Evolutionary conservation across 1,139 yeast species (phyloP).

Genomic region (Hanseniaspora sp.): DNA sequence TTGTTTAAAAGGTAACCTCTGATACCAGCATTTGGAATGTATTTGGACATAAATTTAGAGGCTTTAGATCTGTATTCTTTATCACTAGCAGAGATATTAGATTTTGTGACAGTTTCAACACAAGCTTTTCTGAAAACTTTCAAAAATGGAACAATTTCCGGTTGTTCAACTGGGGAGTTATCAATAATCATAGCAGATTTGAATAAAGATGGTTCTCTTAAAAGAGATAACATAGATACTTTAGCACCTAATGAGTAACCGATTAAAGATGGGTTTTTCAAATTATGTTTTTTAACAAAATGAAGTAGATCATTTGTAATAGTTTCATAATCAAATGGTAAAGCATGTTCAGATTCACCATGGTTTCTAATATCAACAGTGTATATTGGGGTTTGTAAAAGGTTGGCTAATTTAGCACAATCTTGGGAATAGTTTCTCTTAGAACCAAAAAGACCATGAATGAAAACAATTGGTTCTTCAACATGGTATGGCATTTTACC

Average conservation of each 20-base stretch:
- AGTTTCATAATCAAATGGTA: conserved; percentile 36
- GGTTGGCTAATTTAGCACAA: conserved; percentile 32
- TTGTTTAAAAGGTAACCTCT: conserved; percentile 27
- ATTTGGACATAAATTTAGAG: conserved; percentile 23
- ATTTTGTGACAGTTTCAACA: conserved; percentile 23
- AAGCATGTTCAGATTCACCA: conserved; percentile 37
- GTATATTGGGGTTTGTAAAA: conserved; percentile 30
- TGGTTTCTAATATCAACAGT: conserved; percentile 44
- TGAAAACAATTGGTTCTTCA: conserved; percentile 33
- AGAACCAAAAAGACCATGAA: conserved; percentile 44
- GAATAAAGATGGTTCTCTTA: conserved; percentile 34
- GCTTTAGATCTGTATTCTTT: conserved; percentile 32
- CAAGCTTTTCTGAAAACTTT: conserved; percentile 24
- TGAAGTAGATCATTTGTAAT: conserved; percentile 36
- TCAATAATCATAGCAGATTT: conserved; percentile 38
- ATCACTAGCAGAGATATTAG: conserved; percentile 22
- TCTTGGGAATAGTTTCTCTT: conserved; percentile 35
- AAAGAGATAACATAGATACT: conserved; percentile 38
- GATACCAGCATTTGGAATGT: conserved; percentile 28
- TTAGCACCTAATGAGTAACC: conserved; percentile 51
- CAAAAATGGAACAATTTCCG: conserved; percentile 24
- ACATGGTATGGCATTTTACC: conserved; percentile 21
- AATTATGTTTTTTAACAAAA: conserved; percentile 28
- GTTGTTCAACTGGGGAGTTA: conserved; percentile 36
- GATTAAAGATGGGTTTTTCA: conserved; percentile 31